These are phyloP conservation scores for Clonostachys solani DNA, from an alignment of 2,329 filamentous ascomycete species.

Conservation along the genomic window DNA sequence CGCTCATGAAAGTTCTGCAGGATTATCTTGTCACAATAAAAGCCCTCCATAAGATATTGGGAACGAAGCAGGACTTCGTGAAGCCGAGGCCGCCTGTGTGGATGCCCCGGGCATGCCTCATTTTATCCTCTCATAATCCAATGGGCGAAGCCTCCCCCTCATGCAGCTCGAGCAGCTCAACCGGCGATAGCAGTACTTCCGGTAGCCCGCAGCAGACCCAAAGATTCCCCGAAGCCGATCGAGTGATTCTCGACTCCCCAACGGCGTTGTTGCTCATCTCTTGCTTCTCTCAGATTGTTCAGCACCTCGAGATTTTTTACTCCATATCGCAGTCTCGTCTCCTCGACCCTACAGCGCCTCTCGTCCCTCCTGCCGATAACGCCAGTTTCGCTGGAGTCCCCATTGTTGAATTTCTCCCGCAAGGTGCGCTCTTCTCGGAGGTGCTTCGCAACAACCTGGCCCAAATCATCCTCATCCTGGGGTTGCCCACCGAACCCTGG, in stretches of 20 bases:
- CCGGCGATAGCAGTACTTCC: no score
- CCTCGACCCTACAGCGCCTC: background rate
- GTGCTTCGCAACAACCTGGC: slow-evolving; percentile 13
- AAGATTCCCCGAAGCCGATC: no score
- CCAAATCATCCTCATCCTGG: slow-evolving; percentile 17
- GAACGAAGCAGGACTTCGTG: background rate
- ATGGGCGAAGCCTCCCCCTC: no score
- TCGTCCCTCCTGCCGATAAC: background rate
- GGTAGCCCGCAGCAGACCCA: no score
- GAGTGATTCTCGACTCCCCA: slow-evolving; percentile 10
- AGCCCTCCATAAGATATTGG: background rate
- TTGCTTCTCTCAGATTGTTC: slow-evolving; percentile 18
- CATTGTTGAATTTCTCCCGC: slow-evolving; percentile 14
- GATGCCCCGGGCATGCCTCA: no score
- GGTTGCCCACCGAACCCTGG: slow-evolving; percentile 13
- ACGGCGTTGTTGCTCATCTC: slow-evolving; percentile 20
- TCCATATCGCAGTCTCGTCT: slow-evolving; percentile 10
- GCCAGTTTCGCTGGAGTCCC: slow-evolving; percentile 12
- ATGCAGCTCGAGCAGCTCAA: no score
- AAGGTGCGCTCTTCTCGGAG: slow-evolving; percentile 19
- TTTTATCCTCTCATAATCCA: no score
- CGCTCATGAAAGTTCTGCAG: background rate
- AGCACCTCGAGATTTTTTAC: slow-evolving; percentile 14
- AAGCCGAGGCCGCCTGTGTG: background rate
- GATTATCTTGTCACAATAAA: background rate